Evolutionary conservation across 805 yeast genomes (phyloP), one percentile per base, ranked within the genome.

Genomic region (Barnettozyma botsteinii): DNA sequence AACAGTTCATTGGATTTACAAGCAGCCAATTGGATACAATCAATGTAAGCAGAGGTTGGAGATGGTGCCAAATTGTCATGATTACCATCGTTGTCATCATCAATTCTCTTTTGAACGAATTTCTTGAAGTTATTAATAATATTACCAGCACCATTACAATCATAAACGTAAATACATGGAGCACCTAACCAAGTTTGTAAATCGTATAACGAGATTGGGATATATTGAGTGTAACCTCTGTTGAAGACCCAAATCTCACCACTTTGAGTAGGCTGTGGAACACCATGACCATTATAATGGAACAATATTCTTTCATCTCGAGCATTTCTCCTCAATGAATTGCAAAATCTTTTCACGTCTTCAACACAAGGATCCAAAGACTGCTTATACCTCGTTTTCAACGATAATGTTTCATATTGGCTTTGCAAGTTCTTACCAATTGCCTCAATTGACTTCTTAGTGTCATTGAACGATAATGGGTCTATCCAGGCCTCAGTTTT

Each of bases 171-270:
- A 15, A 93, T 84, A 39, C 95, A 91, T 0, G 98, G 98, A 1
- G 97, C 97, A 9, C 98, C 98, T 10, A 93, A 67, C 98, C 98
- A 93, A 4, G 94, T 81, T 55, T 93, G 98, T 35, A 93, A 67
- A 55, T 93, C 98, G 60, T 85, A 88, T n/a, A 93, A 64, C 9
- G 96, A 85, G 2, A 93, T 93, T 1, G 98, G 98, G 43, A 93
- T 93, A 59, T 93, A 93, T 64, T 93, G 98, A 1, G 98, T 93
- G 59, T 89, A 93, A 2, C 96, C 96, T 50, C 97, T 70, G 61
- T 93, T 93, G 66, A 93, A 93, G 10, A 93, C 98, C 98, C 98
- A 93, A 21, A 93, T 86, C 57, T 93, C 98, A 19, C 98, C 98
- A 33, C 89, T 78, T 26, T 87, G 79, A 0, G 98, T 93, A 0